These are phyloP conservation scores for Cadophora gregata DNA, from an alignment of 2,329 filamentous ascomycete genomes.

Conservation along the genomic window DNA sequence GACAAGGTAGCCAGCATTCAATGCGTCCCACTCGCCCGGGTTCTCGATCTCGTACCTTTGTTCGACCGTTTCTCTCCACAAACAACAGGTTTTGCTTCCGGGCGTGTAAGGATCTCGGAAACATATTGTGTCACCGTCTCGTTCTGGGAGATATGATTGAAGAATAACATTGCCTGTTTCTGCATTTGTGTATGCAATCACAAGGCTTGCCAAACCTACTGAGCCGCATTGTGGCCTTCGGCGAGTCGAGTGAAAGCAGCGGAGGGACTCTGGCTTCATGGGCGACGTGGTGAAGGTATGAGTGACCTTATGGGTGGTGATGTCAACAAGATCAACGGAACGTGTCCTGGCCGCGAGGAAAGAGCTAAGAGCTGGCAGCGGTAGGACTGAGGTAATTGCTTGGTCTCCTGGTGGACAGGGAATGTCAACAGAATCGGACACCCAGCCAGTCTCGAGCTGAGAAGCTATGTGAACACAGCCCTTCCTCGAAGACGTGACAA, in stretches of 20 bases:
- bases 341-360: slow-evolving; percentile 65
- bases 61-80: slow-evolving; percentile 59
- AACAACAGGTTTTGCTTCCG: slow-evolving; percentile 52
- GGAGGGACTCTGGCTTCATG: slow-evolving; percentile 64
- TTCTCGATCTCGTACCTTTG: slow-evolving; percentile 60
- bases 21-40: slow-evolving; percentile 69
- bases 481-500: slow-evolving; percentile 57
- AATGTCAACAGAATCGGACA: slow-evolving; percentile 53
- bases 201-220: slow-evolving; percentile 65
- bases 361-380: slow-evolving; percentile 61
- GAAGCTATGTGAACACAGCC: slow-evolving; percentile 57
- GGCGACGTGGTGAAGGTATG: slow-evolving; percentile 65
- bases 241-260: slow-evolving; percentile 61
- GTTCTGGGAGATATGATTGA: slow-evolving; percentile 64
- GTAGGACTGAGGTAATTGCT: slow-evolving; percentile 63
- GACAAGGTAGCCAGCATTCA: slow-evolving; percentile 65
- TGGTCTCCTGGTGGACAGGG: slow-evolving; percentile 45
- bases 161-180: slow-evolving; percentile 68
- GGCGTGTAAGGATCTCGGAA: slow-evolving; percentile 54
- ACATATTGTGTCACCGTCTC: slow-evolving; percentile 62
- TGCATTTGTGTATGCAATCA: slow-evolving; percentile 65
- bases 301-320: slow-evolving; percentile 60
- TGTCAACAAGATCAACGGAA: slow-evolving; percentile 66
- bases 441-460: slow-evolving; percentile 54
- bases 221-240: slow-evolving; percentile 59